Percentiles rank a stretch among this genome's conserved stretches.
These are phyloP conservation scores for Platanthera zijinensis DNA, from an alignment of 106 monocot genomes.

Conservation along the genomic window DNA sequence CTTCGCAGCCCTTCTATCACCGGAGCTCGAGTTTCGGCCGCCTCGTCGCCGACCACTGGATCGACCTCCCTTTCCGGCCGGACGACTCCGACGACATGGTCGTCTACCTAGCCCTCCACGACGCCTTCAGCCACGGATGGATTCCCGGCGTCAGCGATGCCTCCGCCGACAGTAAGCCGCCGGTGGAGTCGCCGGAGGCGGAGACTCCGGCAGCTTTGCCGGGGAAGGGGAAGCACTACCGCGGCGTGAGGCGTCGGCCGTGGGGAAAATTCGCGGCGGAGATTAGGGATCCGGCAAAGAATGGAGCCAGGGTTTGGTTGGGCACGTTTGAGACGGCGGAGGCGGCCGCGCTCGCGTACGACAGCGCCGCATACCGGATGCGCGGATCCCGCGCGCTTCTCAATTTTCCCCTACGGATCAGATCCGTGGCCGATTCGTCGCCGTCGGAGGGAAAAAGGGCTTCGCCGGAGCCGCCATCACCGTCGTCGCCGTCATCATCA, in stretches of 20 bases:
- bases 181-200: constrained; percentile 2
- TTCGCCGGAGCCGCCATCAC: background rate
- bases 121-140: constrained; percentile 73
- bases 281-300: constrained; percentile 59
- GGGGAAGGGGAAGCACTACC: constrained; percentile 35
- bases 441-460: background rate
- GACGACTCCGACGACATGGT: constrained; percentile 97
- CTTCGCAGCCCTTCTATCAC: constrained; percentile 11
- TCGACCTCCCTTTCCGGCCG: constrained; percentile 65
- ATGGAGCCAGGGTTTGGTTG: constrained; percentile 63
- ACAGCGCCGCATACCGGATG: constrained; percentile 13
- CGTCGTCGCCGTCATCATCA: background rate
- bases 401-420: constrained; percentile 13
- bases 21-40: constrained; percentile 64
- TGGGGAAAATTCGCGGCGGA: constrained; percentile 35
- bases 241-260: constrained; percentile 51
- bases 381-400: constrained; percentile 17
- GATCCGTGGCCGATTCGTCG: background rate
- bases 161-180: background rate
- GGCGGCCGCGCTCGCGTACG: constrained; percentile 22
- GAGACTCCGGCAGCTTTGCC: background rate
- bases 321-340: constrained; percentile 38
- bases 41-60: constrained; percentile 72
- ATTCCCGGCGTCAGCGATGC: constrained; percentile 18
- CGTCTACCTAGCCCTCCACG: constrained; percentile 49